Evolutionary conservation across 1,284 basidiomycete species (phyloP).

Genomic region (Boletus mariae): DNA sequence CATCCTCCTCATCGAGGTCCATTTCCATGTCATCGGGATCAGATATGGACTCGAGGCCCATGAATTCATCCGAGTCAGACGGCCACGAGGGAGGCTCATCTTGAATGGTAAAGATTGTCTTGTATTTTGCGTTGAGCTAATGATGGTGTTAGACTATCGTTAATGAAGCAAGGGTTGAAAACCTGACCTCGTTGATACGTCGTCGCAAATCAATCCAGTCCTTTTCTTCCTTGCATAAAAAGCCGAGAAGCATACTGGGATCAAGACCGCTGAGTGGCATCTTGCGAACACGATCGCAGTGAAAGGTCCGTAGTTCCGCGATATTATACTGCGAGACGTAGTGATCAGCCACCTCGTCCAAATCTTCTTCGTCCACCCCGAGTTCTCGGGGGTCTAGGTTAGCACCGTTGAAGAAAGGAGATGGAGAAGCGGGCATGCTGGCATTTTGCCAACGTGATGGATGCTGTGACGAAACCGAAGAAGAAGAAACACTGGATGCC

Average conservation of each 20-base stretch:
- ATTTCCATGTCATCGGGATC: constrained; percentile 68
- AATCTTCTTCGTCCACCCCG: constrained; percentile 32
- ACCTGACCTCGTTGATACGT: constrained; percentile 66
- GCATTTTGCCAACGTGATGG: constrained; percentile 30
- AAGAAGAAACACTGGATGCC: constrained; percentile 35
- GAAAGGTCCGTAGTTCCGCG: constrained; percentile 81
- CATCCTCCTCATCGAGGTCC: constrained; percentile 43
- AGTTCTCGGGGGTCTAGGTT: constrained; percentile 40
- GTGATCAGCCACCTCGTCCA: constrained; percentile 52
- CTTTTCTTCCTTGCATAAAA: constrained; percentile 76
- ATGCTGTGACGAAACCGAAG: constrained; percentile 22
- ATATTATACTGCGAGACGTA: constrained; percentile 61
- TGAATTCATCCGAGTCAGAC: constrained; percentile 67
- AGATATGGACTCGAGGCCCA: constrained; percentile 77
- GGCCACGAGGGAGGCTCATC: constrained; percentile 85
- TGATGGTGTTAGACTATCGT: constrained; percentile 3
- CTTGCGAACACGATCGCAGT: constrained; percentile 90
- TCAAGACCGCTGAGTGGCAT: constrained; percentile 91
- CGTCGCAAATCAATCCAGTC: constrained; percentile 83
- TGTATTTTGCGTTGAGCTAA: constrained; percentile 55
- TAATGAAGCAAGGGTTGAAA: background rate
- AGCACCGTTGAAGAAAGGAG: constrained; percentile 30
- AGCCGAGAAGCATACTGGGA: constrained; percentile 96
- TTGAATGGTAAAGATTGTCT: constrained; percentile 77
- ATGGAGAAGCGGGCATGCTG: constrained; percentile 20